phyloP scores from a whole-genome alignment of 108 stramenopile species.

The Fistulifera pelliculosa region DNA sequence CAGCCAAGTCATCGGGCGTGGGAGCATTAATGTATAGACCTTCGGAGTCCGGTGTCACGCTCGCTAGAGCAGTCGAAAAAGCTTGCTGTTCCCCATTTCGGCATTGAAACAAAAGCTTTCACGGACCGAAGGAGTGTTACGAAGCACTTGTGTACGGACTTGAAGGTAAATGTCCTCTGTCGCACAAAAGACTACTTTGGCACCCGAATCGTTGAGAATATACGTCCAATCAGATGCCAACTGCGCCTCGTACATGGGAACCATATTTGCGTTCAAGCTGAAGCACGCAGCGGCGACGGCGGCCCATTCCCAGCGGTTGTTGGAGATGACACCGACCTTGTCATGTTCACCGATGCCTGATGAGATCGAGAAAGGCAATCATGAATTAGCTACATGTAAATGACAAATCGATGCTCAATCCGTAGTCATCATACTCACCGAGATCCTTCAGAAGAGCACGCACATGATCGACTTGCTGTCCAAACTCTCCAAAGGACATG shows the following conservation, averaged over 20 bases:
- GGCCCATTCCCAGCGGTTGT: conserved; percentile 93
- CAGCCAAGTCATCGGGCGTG: conserved; percentile 76
- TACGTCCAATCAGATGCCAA: conserved; percentile 89
- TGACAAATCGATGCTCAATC: neutral
- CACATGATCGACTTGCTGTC: conserved; percentile 42
- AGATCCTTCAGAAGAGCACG: conserved; percentile 72
- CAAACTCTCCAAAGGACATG: conserved; percentile 70
- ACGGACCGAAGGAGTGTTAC: conserved; percentile 56
- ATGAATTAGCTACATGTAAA: neutral
- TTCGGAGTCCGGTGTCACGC: conserved; percentile 20
- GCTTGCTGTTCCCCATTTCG: conserved; percentile 57
- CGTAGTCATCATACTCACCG: conserved; percentile 33
- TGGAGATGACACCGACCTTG: conserved; percentile 82
- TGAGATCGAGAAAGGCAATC: neutral
- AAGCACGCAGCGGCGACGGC: conserved; percentile 79
- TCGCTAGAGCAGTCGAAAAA: conserved; percentile 54
- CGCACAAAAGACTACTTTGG: conserved; percentile 61
- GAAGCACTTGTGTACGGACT: conserved; percentile 57
- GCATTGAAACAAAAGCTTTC: conserved; percentile 69
- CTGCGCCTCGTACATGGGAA: conserved; percentile 98
- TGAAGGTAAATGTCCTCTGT: conserved; percentile 72
- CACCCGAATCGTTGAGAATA: conserved; percentile 86
- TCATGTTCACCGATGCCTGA: conserved; percentile 58
- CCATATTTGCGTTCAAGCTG: conserved; percentile 81
- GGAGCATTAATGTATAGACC: conserved; percentile 35